Base-by-base conservation (phyloP, 2,329 filamentous ascomycete species). In the Claviceps digitariae region DNA sequence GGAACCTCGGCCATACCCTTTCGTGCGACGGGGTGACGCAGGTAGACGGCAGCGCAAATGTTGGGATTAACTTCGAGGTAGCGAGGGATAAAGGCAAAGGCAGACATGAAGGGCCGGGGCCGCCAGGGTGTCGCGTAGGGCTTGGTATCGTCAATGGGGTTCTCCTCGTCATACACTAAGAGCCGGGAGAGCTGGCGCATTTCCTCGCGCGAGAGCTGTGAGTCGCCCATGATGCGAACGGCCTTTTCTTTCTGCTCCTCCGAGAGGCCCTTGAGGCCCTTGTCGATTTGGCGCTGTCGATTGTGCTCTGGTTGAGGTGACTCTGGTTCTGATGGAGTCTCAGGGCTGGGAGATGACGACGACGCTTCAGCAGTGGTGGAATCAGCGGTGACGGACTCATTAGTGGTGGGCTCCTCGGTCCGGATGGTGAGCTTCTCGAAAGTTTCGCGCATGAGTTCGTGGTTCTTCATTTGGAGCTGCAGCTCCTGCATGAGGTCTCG, bases 41-140 rank as follows among this genome's bases (percentile, higher is more conserved):
- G 73, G 68, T 98, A 98, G 43, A 98, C 90, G 12, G 93, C 93
- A 1, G 90, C 85, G 70, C 93, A 98, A 62, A 97, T 86, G 64
- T 90, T 94, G 69, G 95, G 93, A 75, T 97, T 96, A 61, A 98
- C 93, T 72, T 98, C 94, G 56, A 98, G 80, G 69, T 97, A 98
- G 52, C 87, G 77, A 12, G 93, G 93, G 60, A 98, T 90, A 69
- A 95, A 96, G 25, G 90, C 90, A 69, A 98, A 98, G 0, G 90
- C 83, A 51, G 81, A 77, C 87, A 98, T 94, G 70, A 81, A 97
- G 51, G 85, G 78, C 53, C 90, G 79, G 13, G 93, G 93, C 58
- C 78, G 73, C 93, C 93, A 98, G 13, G 93, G 93, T 1, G 90
- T 96, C 4, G 79, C 79, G 66, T 98, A 98, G 3, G 93, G 88